Evolutionary conservation across 192 early-diverging fungal species (phyloP), one percentile per base, ranked within the genome.

Genomic region (Coemansia sp.): DNA sequence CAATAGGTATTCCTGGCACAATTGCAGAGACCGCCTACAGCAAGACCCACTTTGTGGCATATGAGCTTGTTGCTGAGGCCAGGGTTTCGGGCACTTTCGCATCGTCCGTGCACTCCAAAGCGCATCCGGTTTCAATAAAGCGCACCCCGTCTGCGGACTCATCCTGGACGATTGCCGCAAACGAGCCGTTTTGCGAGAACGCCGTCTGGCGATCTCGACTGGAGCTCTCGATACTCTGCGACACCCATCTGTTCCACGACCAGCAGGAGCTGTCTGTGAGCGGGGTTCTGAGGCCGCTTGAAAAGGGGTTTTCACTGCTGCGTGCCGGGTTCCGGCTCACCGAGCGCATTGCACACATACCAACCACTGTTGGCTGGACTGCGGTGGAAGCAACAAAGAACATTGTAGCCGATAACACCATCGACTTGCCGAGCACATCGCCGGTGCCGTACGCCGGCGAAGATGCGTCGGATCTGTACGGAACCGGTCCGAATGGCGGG

Each of bases 31-130:
- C 77, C 0, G 59, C 74, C 7, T 74, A 53, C 35, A 62, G 63
- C 31, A 40, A 37, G 18, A 62, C 48, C 23, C 57, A 56, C 42
- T 71, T 64, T 56, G 71, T 80, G 2, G 77, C 77, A 1, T 80
- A 80, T 46, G 77, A 80, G 65, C 37, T 80, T 23, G 39, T 74
- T 56, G 77, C 72, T 21, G 58, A 70, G 21, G 77, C 77, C 13
- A 64, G 55, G n/a, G 25, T 48, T 0, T 30, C 65, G 12, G 64
- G 68, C 26, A 20, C 62, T 7, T 62, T 73, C 13, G 31, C 58
- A 3, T 33, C 45, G 28, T 29, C 61, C 1, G 30, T 61, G 12
- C 68, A 65, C 55, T 80, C 77, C 42, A 74, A 59, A 56, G 37
- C 68, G 3, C 34, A 48, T 13, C 53, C 64, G 21, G 48, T 80